phyloP scores from a whole-genome alignment of 768 basidiomycete genomes.

The Podaxis pistillaris region DNA sequence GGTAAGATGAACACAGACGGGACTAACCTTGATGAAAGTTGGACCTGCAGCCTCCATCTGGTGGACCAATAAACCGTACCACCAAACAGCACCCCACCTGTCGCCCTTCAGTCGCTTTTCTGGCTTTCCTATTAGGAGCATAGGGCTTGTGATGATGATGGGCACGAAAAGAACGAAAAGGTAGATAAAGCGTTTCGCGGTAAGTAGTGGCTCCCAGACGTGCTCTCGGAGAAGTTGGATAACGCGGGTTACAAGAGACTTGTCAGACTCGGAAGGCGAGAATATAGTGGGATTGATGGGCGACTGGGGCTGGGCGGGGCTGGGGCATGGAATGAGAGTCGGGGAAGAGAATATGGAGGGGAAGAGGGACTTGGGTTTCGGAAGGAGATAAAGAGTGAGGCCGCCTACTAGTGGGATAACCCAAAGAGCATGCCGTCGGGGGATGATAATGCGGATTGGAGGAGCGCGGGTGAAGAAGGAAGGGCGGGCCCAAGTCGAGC shows the following conservation, averaged over 20 bases:
- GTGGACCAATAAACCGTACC: constrained; percentile 86
- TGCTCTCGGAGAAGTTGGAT: constrained; percentile 47
- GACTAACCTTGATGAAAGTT: constrained; percentile 88
- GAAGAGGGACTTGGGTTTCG: constrained; percentile 40
- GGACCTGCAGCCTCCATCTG: constrained; percentile 96
- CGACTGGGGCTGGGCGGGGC: constrained; percentile 18
- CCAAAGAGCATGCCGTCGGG: constrained; percentile 44
- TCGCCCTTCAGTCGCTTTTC: constrained; percentile 63
- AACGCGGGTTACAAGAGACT: constrained; percentile 44
- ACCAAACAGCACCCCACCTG: constrained; percentile 94
- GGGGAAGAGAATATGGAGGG: constrained; percentile 46
- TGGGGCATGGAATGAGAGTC: constrained; percentile 40
- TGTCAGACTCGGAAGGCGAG: constrained; percentile 67
- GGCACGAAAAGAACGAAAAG: constrained; percentile 85
- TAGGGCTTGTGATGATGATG: constrained; percentile 79
- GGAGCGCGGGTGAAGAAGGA: constrained; percentile 33
- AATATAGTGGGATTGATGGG: constrained; percentile 41
- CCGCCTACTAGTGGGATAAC: constrained; percentile 57
- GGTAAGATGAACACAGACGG: constrained; percentile 6
- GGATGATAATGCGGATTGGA: constrained; percentile 26
- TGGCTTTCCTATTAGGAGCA: constrained; percentile 70
- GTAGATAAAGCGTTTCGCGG: constrained; percentile 77
- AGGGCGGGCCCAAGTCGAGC: constrained; percentile 22
- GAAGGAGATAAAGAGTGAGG: constrained; percentile 46
- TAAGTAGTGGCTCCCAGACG: constrained; percentile 85